Percentiles rank a stretch among this genome's conserved stretches.
These are phyloP conservation scores for Chiua sp. DNA, from an alignment of 1,284 basidiomycete species.

Conservation along the genomic window DNA sequence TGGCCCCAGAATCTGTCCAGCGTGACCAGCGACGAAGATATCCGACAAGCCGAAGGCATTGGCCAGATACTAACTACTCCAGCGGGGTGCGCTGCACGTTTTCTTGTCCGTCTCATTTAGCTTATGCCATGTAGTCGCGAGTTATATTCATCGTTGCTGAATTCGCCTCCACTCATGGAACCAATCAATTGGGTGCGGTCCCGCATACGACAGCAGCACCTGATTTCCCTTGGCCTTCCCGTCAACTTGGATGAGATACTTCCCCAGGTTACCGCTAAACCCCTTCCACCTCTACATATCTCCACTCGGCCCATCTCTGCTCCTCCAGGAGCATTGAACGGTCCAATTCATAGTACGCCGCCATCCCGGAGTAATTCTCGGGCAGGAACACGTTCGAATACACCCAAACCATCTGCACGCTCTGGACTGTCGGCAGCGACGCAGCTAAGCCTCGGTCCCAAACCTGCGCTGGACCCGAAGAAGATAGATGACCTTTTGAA, in stretches of 20 bases:
- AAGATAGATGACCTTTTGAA: conserved; percentile 71
- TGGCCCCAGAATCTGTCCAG: conserved; percentile 59
- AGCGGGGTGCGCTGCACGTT: conserved; percentile 62
- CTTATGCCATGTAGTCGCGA: conserved; percentile 63
- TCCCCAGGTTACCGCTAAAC: conserved; percentile 71
- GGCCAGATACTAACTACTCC: conserved; percentile 76
- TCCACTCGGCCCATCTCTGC: conserved; percentile 82
- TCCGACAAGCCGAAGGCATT: conserved; percentile 81
- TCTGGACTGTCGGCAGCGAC: conserved; percentile 38
- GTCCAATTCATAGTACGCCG: conserved; percentile 42
- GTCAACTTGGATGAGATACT: conserved; percentile 93
- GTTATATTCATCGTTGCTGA: conserved; percentile 71
- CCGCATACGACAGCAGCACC: conserved; percentile 84
- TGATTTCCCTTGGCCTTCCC: conserved; percentile 89
- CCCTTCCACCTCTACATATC: conserved; percentile 81
- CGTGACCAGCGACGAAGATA: conserved; percentile 70
- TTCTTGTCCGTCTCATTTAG: conserved; percentile 25
- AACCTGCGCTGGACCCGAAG: conserved; percentile 70
- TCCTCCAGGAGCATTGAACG: conserved; percentile 65
- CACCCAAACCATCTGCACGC: conserved; percentile 56
- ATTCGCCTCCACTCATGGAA: conserved; percentile 68
- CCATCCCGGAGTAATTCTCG: conserved; percentile 48
- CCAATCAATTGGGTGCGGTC: conserved; percentile 93
- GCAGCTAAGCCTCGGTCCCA: conserved; percentile 71
- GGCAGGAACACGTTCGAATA: conserved; percentile 55